Conservation (phyloP, 2,329 filamentous ascomycete species). For the Zalaria sp. region DNA sequence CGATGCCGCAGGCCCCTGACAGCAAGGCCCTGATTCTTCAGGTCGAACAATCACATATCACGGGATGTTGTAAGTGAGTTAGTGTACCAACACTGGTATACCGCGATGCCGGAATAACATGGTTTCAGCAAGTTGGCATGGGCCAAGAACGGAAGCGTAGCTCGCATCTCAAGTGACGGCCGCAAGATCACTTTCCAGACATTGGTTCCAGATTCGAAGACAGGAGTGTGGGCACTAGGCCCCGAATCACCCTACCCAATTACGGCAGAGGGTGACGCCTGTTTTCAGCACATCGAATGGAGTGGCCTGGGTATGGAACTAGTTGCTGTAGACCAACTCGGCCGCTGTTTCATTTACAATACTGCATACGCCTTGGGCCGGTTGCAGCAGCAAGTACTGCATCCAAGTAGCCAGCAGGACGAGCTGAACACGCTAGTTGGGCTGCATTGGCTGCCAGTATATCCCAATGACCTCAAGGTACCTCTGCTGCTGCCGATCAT, state of each 20-base stretch:
- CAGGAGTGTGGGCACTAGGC: conserved; percentile 63
- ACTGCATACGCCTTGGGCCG: conserved; percentile 62
- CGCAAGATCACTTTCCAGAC: conserved; percentile 57
- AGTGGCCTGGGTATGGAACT: conserved; percentile 64
- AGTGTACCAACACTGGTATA: background rate
- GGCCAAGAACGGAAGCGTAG: conserved; percentile 79
- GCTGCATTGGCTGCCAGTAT: conserved; percentile 60
- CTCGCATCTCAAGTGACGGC: conserved; percentile 62
- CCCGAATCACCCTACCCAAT: conserved; percentile 56
- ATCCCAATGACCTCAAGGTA: conserved; percentile 18
- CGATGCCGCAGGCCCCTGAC: conserved; percentile 36
- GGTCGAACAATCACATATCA: conserved; percentile 60
- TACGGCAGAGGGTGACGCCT: conserved; percentile 45
- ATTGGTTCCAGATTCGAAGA: conserved; percentile 51
- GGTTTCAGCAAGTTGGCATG: conserved; percentile 58
- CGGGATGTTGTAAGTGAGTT: conserved; percentile 71
- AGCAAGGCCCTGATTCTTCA: conserved; percentile 57
- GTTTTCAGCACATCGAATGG: conserved; percentile 72
- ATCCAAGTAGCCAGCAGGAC: conserved; percentile 54
- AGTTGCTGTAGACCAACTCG: conserved; percentile 66
- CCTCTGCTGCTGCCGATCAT: conserved; percentile 3
- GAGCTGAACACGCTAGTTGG: conserved; percentile 70
- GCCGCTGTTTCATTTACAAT: conserved; percentile 60
- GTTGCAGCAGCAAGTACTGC: conserved; percentile 46
- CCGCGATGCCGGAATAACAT: conserved; percentile 3